Conservation (phyloP, 176 grass and related monocot species). For the Bonia amplexicaulis region DNA sequence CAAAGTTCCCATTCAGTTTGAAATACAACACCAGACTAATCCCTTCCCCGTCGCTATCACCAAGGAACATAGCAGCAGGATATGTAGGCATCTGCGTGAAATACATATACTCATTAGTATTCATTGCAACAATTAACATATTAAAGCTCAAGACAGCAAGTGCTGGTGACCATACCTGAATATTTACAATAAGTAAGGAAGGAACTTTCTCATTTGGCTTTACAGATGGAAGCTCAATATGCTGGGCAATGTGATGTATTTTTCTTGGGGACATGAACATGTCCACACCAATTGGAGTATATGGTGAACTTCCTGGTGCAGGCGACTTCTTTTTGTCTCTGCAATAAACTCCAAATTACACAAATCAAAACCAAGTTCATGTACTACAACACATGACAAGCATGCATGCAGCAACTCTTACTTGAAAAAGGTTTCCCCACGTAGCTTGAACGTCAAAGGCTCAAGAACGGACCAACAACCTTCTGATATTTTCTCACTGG, state of each 20-base stretch:
- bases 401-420: constrained; percentile 28
- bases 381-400: neutral
- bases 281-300: constrained; percentile 85
- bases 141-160: neutral
- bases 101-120: constrained; percentile 7
- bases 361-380: constrained; percentile 18
- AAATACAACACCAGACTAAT: constrained; percentile 80
- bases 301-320: constrained; percentile 58
- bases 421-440: constrained; percentile 92
- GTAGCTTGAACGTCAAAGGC: constrained; percentile 75
- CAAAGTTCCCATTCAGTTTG: constrained; percentile 80
- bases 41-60: constrained; percentile 86
- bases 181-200: constrained; percentile 78
- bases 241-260: constrained; percentile 87
- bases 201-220: constrained; percentile 73
- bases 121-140: neutral
- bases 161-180: constrained; percentile 53
- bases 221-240: constrained; percentile 73
- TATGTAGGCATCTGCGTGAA: constrained; percentile 80
- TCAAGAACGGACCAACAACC: constrained; percentile 85
- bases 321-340: constrained; percentile 87
- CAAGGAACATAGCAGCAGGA: constrained; percentile 91
- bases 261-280: constrained; percentile 73
- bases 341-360: constrained; percentile 23
- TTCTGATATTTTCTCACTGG: constrained; percentile 52